These are phyloP conservation scores for Castanea mollissima DNA, from an alignment of 306 rosid genomes.

Conservation along the genomic window DNA sequence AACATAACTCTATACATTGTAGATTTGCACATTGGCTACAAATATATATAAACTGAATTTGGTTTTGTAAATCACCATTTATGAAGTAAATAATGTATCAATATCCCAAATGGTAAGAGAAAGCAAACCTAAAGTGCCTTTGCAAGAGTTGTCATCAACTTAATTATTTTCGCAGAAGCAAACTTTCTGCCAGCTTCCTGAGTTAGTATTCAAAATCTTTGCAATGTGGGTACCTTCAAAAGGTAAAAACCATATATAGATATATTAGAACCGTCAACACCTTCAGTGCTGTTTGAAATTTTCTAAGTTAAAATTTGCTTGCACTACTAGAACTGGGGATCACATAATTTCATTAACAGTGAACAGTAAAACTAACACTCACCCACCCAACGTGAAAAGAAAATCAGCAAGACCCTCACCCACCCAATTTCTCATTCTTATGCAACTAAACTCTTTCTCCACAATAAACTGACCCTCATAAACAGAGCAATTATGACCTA, in stretches of 20 bases:
- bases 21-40: too few relatives aligned
- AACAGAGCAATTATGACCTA: neutral
- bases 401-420: neutral
- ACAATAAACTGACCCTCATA: neutral
- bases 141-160: conserved; percentile 65
- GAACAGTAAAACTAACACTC: neutral
- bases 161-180: conserved; percentile 86
- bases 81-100: too few relatives aligned
- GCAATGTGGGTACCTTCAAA: conserved; percentile 80
- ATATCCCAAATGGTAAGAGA: too few relatives aligned
- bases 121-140: too few relatives aligned
- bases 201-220: conserved; percentile 76
- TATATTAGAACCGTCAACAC: conserved; percentile 15
- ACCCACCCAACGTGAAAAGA: neutral
- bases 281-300: conserved; percentile 16
- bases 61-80: too few relatives aligned
- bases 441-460: neutral
- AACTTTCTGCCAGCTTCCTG: conserved; percentile 92
- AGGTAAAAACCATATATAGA: neutral
- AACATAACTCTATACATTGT: too few relatives aligned
- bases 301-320: neutral
- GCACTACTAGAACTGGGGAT: neutral
- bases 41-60: too few relatives aligned
- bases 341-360: neutral
- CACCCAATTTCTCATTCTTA: neutral